These are phyloP conservation scores for Maudiozyma serrabonitensis DNA, from an alignment of 805 yeast species.

Conservation along the genomic window DNA sequence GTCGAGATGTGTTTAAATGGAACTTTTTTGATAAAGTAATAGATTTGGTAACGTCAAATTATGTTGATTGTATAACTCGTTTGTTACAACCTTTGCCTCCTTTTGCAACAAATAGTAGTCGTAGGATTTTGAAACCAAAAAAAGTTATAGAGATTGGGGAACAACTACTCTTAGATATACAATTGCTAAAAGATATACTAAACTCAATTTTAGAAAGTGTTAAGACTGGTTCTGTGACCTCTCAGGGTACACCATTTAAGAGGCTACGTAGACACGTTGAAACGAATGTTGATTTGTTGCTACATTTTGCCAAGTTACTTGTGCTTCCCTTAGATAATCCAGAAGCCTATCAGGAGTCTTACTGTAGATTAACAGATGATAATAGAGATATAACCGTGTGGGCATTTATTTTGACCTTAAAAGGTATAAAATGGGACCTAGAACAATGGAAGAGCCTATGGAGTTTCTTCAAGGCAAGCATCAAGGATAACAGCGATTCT, in stretches of 20 bases:
- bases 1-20: conserved; percentile 61
- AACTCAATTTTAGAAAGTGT: conserved; percentile 15
- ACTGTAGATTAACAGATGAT: conserved; percentile 21
- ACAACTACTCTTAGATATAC: conserved; percentile 68
- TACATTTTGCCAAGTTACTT: conserved; percentile 18
- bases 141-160: conserved; percentile 47
- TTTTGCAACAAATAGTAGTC: conserved; percentile 27
- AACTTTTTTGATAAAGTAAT: conserved; percentile 68
- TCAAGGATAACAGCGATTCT: not conserved
- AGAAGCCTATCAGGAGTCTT: conserved; percentile 33
- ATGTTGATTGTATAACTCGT: conserved; percentile 46
- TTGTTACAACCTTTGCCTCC: conserved; percentile 58
- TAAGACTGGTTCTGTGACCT: conserved; percentile 7
- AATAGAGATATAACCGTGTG: conserved; percentile 23
- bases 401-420: conserved; percentile 23
- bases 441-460: conserved; percentile 24
- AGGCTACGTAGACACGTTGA: conserved; percentile 23
- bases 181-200: conserved; percentile 49
- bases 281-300: conserved; percentile 12
- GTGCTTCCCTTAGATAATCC: conserved; percentile 34
- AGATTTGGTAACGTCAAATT: conserved; percentile 50
- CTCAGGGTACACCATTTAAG: conserved; percentile 15
- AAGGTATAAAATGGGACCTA: conserved; percentile 26
- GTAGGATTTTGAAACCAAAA: conserved; percentile 13
- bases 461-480: conserved; percentile 12